phyloP scores from a whole-genome alignment of 257 asterid genomes.

The Euphrasia confusa region DNA sequence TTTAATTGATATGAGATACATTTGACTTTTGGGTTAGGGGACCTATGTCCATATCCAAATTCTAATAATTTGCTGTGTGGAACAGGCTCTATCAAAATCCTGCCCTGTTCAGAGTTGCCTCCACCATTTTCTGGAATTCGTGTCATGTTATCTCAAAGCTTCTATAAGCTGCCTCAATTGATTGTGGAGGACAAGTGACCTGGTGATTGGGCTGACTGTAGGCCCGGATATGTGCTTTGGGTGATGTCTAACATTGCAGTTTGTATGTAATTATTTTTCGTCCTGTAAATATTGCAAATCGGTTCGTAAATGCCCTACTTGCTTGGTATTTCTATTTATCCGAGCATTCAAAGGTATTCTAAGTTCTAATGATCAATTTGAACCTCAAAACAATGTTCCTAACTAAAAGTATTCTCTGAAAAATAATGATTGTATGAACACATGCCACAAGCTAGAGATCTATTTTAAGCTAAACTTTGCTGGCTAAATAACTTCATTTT shows the following conservation, averaged over 20 bases:
- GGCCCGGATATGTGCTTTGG: background rate
- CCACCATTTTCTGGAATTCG: conserved; percentile 92
- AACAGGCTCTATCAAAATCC: conserved; percentile 93
- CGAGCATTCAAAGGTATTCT: no score
- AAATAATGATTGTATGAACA: no score
- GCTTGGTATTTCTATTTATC: background rate
- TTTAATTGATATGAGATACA: no score
- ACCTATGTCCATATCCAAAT: no score
- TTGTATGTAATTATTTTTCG: conserved; percentile 1
- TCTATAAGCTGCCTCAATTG: conserved; percentile 39
- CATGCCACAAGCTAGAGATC: no score
- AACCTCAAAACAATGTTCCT: no score
- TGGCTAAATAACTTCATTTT: no score
- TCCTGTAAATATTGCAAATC: conserved; percentile 22
- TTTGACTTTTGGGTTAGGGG: no score
- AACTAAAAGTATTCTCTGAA: no score
- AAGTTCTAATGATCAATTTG: no score
- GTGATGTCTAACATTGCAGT: conserved; percentile 27
- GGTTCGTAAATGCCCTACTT: background rate
- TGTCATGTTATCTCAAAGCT: conserved; percentile 84
- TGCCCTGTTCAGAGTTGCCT: conserved; percentile 70
- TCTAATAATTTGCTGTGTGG: conserved; percentile 9
- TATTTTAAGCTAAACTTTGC: no score
- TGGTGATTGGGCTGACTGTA: background rate
- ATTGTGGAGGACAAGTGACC: background rate